Percentiles rank a stretch among this genome's conserved stretches.
Conservation (phyloP, 164 flowering plant genomes). For the Platanus orientalis region DNA sequence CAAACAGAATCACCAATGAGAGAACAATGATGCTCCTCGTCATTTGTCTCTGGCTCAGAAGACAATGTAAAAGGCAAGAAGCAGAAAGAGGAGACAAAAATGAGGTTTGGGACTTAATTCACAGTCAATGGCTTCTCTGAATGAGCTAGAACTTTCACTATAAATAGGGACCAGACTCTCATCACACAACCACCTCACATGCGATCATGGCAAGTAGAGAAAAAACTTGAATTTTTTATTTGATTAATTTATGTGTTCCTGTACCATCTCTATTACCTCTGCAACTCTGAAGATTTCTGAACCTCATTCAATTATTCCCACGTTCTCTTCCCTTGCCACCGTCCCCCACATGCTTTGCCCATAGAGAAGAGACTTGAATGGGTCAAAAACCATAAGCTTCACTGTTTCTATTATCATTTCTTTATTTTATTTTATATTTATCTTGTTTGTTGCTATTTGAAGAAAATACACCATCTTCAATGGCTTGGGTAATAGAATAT, state of each 20-base stretch:
- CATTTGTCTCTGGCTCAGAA: conserved; percentile 21
- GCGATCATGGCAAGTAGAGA: conserved; percentile 32
- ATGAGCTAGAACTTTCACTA: conserved; percentile 6
- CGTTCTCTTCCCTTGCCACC: conserved; percentile 35
- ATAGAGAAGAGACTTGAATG: conserved; percentile 29
- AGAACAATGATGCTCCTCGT: conserved; percentile 13
- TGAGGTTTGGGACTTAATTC: not conserved
- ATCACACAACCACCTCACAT: conserved; percentile 37
- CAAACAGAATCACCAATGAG: conserved; percentile 7
- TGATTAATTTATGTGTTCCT: conserved; percentile 9
- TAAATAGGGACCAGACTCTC: conserved; percentile 28
- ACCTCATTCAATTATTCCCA: conserved; percentile 63
- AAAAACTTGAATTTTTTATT: conserved; percentile 3
- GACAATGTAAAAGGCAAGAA: not conserved
- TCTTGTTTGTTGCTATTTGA: conserved; percentile 20
- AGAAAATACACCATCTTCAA: conserved; percentile 9
- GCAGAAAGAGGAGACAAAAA: conserved; percentile 5
- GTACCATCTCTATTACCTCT: conserved; percentile 8
- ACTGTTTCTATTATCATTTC: conserved; percentile 10
- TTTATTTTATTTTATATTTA: conserved; percentile 1
- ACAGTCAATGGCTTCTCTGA: conserved; percentile 9
- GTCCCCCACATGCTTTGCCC: conserved; percentile 42
- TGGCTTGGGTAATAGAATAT: conserved; percentile 3
- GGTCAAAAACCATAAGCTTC: conserved; percentile 15
- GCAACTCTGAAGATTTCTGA: conserved; percentile 32